phyloP scores from a whole-genome alignment of 495 filamentous ascomycete genomes.

The Trichodelitschia bisporula region DNA sequence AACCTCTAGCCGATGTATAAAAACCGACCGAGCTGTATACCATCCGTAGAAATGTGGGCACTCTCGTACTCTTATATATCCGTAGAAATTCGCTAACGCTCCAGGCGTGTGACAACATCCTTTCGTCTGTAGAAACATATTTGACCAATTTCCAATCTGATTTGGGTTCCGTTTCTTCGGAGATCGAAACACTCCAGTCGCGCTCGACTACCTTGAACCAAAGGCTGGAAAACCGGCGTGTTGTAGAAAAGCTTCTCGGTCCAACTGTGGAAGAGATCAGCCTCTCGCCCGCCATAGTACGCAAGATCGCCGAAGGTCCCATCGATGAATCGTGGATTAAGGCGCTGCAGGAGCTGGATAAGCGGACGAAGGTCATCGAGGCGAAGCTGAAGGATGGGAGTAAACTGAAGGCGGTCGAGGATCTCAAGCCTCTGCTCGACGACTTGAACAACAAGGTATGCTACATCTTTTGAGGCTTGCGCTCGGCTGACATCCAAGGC shows the following conservation, averaged over 20 bases:
- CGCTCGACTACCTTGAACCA: conserved; percentile 64
- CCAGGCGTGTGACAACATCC: conserved; percentile 70
- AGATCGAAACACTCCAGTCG: conserved; percentile 81
- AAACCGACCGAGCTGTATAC: conserved; percentile 1
- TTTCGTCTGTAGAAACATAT: conserved; percentile 79
- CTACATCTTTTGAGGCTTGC: background rate
- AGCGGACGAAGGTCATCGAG: conserved; percentile 46
- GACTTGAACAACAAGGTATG: conserved; percentile 59
- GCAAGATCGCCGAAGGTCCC: conserved; percentile 60
- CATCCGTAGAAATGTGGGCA: too few species aligned
- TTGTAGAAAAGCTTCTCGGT: conserved; percentile 68
- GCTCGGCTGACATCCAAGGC: conserved; percentile 26
- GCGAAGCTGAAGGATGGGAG: conserved; percentile 30
- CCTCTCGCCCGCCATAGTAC: conserved; percentile 57
- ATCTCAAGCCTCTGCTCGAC: conserved; percentile 63
- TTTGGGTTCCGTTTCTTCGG: conserved; percentile 68
- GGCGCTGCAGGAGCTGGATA: conserved; percentile 63
- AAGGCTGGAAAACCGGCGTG: conserved; percentile 69
- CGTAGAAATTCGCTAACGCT: background rate
- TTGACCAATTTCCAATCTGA: conserved; percentile 81
- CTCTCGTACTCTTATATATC: too few species aligned
- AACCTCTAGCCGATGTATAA: background rate
- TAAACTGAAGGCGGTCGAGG: conserved; percentile 48
- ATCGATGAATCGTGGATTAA: conserved; percentile 83
- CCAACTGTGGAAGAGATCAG: conserved; percentile 83